These are phyloP conservation scores for Lactuca sativa DNA, from an alignment of 129 eudicot genomes.

Conservation along the genomic window DNA sequence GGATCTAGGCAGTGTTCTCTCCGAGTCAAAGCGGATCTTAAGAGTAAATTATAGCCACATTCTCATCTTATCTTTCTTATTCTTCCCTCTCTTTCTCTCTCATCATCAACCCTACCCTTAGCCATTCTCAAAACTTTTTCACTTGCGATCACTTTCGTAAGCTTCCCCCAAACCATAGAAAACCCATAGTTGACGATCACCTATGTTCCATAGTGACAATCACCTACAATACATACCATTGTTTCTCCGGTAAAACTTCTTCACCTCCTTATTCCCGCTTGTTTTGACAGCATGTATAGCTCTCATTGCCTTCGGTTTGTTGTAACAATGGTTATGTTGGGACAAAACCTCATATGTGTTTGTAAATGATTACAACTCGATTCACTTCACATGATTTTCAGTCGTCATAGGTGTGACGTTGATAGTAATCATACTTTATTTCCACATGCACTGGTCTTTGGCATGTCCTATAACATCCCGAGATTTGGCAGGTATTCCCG, in stretches of 20 bases:
- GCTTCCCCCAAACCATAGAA: neutral
- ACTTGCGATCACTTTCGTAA: conserved; percentile 23
- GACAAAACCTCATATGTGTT: conserved; percentile 30
- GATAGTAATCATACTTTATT: conserved; percentile 19
- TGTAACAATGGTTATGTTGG: conserved; percentile 8
- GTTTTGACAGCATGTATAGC: conserved; percentile 32
- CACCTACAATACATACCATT: conserved; percentile 54
- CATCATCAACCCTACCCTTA: conserved; percentile 33
- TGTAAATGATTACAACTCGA: conserved; percentile 29
- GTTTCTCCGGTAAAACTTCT: conserved; percentile 43
- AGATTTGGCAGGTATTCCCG: too few species aligned
- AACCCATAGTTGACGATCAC: conserved; percentile 17
- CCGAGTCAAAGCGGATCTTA: conserved; percentile 46
- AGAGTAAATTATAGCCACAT: conserved; percentile 41
- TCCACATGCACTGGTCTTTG: conserved; percentile 49
- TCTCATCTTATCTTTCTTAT: conserved; percentile 58
- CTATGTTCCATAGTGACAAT: conserved; percentile 44
- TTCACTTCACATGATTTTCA: conserved; percentile 8
- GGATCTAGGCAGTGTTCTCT: conserved; percentile 28
- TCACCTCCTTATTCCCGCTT: conserved; percentile 45
- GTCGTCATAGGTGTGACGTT: conserved; percentile 11
- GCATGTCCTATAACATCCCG: neutral
- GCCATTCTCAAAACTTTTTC: conserved; percentile 2
- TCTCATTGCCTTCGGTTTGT: neutral
- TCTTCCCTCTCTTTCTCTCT: conserved; percentile 57